Conservation (phyloP, 345 rosid species). For the Aquilaria yunnanensis region DNA sequence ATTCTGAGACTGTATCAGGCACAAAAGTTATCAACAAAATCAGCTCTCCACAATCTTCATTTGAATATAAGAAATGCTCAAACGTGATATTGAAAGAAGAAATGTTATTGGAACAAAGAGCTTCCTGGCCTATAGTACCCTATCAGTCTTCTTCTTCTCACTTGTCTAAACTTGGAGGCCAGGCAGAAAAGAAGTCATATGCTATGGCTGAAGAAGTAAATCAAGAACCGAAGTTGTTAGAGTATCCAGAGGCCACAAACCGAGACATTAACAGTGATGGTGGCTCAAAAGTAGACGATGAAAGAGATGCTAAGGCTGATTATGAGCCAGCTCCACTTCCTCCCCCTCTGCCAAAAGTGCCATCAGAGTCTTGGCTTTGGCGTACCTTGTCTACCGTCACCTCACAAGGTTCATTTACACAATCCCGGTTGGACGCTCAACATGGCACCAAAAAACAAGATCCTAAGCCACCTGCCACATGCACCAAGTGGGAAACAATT, state of each 20-base stretch:
- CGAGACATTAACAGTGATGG: slow-evolving; percentile 13
- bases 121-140: slow-evolving; percentile 7
- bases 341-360: slow-evolving; percentile 67
- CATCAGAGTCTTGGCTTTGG: slow-evolving; percentile 92
- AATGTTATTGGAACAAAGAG: slow-evolving; percentile 7
- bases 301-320: slow-evolving; percentile 12
- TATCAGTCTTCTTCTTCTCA: slow-evolving; percentile 15
- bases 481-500: slow-evolving; percentile 90
- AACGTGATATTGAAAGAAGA: slow-evolving; percentile 12
- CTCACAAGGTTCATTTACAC: slow-evolving; percentile 32
- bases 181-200: slow-evolving; percentile 7
- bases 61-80: slow-evolving; percentile 22
- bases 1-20: slow-evolving; percentile 8
- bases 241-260: slow-evolving; percentile 19
- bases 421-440: slow-evolving; percentile 21
- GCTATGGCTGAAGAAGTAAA: slow-evolving; percentile 14
- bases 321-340: slow-evolving; percentile 29
- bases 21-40: slow-evolving; percentile 19
- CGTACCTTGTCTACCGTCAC: slow-evolving; percentile 60
- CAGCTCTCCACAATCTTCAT: slow-evolving; percentile 10
- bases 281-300: slow-evolving; percentile 21
- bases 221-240: slow-evolving; percentile 27
- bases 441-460: slow-evolving; percentile 35
- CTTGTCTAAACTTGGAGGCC: slow-evolving; percentile 12
- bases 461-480: slow-evolving; percentile 21